Evolutionary conservation across 768 basidiomycete species (phyloP), one percentile per base, ranked within the genome.

Genomic region (Tubosaeta brunneosetosa): DNA sequence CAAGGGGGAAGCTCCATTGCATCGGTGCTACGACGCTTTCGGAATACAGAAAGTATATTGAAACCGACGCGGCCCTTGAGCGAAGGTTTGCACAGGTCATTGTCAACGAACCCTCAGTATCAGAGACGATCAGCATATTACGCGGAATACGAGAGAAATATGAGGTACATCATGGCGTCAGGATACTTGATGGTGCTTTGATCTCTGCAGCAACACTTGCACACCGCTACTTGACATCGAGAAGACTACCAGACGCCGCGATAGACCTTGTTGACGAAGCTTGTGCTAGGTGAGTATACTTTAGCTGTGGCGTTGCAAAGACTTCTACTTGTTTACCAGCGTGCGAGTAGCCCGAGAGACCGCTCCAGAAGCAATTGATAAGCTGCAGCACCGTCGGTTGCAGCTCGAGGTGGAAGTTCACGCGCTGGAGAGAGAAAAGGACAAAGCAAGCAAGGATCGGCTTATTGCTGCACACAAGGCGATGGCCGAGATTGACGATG

Each of bases 401-500:
- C 91, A 95, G 64, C 79, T 98, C 27, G 90, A 97, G 64, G 85
- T 98, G 17, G 95, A 97, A 66, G 88, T 97, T 19, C 94, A 97
- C 66, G 95, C 95, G 10, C 74, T 97, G 47, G 90, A 94, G 66
- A 82, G 93, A 44, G 94, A 97, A 68, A 94, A 92, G 68, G 94
- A 97, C 54, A 66, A 81, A 5, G 88, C 90, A 5, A 93, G 90
- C 62, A 89, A 90, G 69, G 91, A 94, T 52, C 82, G 92, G 12
- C 76, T 95, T 11, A 76, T 77, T 34, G 57, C 73, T 16, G 91
- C 92, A 8, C 82, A 79, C 56, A 94, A 90, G 69, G 79, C 81
- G 4, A 84, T 92, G 55, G 83, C 88, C 3, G 84, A 91, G 43
- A 82, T 94, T 38, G 90, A 93, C 40, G 94, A 95, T 52, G 72